Evolutionary conservation across 176 grass and related monocot species (phyloP), one percentile per base, ranked within the genome.

Genomic region (Zoysia japonica): DNA sequence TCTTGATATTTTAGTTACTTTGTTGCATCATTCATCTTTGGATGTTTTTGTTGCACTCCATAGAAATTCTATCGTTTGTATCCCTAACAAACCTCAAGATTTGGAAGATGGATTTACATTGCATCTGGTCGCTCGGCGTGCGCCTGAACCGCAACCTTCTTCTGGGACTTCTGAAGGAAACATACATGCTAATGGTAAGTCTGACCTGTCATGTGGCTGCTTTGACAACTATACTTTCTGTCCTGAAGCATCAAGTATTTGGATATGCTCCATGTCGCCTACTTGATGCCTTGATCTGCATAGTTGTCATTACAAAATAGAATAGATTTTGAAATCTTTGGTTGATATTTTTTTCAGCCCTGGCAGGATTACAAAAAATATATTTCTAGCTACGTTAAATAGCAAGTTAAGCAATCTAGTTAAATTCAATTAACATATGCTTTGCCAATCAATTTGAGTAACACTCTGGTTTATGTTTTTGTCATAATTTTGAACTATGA

Each of bases 51-150:
- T 72, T 82, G 13, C 17, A 47, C 41, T 71, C 19, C 50, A 50
- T 65, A 46, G 40, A 45, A 35, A 46, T 38, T 64, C 1, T 47
- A 46, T 70, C 72, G 65, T 38, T 0, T 72, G 20, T 88, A 65
- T 73, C 78, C 74, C 78, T 91, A 48, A 91, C 89, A 61, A 67
- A 71, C 11, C 56, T 40, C 7, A 84, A 98, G 90, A 93, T 87
- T 77, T 98, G 65, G 90, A 98, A 86, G 86, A 92, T 72, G 92
- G 92, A 46, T 91, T 82, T 80, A 98, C 96, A 83, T 84, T 98
- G 81, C 96, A 98, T 94, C 82, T 98, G 86, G 92, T 94, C 50
- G 87, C 86, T 61, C 86, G 90, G 13, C 87, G 87, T 16, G 63
- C 89, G 76, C 72, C 68, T 85, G 86, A 90, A 77, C 71, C 67